phyloP scores from a whole-genome alignment of 2,329 filamentous ascomycete genomes.

The Phoma sp. region DNA sequence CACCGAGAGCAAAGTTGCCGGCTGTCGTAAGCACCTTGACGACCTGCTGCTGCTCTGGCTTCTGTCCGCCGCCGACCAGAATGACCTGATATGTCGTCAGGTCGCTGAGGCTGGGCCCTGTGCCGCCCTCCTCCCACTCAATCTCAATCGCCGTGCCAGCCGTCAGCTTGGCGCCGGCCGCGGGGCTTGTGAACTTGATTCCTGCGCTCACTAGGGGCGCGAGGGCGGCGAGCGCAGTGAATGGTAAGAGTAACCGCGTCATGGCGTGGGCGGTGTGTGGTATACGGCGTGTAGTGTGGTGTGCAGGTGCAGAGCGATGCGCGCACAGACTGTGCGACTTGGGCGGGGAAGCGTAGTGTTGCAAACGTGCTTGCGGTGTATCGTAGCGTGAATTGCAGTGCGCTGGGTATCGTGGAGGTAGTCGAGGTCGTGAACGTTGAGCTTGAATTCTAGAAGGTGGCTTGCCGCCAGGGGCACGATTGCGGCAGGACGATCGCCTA shows the following conservation, averaged over 20 bases:
- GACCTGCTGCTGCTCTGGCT: slow-evolving; percentile 6
- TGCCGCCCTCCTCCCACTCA: slow-evolving; percentile 63
- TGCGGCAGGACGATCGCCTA: slow-evolving; percentile 33
- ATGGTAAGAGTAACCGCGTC: slow-evolving; percentile 34
- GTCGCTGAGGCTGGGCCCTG: slow-evolving; percentile 57
- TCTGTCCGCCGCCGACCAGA: slow-evolving; percentile 63
- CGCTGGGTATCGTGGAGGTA: not conserved
- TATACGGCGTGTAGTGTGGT: not conserved
- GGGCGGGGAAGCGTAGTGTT: not conserved
- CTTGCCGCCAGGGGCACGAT: slow-evolving; percentile 39
- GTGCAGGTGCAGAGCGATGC: not conserved
- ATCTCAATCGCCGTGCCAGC: slow-evolving; percentile 60
- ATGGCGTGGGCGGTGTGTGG: slow-evolving; percentile 25
- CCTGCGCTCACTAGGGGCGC: slow-evolving; percentile 57
- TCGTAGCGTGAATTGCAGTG: not conserved
- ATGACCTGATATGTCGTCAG: slow-evolving; percentile 64
- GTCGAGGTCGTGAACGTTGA: slow-evolving; percentile 10
- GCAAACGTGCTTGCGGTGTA: not conserved
- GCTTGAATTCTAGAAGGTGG: slow-evolving; percentile 27
- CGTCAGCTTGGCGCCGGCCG: slow-evolving; percentile 57
- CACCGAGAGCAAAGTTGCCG: slow-evolving; percentile 52
- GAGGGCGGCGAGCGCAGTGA: slow-evolving; percentile 46
- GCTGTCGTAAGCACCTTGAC: slow-evolving; percentile 49
- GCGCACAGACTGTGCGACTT: not conserved
- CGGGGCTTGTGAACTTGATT: slow-evolving; percentile 61